These are phyloP conservation scores for Poronia punctata DNA, from an alignment of 495 filamentous ascomycete species.

Conservation along the genomic window DNA sequence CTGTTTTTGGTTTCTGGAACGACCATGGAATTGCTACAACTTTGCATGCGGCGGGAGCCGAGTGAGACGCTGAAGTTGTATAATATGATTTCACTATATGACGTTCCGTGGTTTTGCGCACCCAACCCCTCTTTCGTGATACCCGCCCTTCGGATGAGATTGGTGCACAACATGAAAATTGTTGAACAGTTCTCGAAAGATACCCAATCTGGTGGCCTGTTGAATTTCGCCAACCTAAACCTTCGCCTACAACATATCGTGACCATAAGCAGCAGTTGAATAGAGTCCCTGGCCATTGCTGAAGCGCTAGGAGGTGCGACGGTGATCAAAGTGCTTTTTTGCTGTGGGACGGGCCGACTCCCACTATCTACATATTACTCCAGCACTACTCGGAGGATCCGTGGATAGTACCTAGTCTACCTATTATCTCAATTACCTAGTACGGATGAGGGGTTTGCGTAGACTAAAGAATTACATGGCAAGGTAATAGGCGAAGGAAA, in stretches of 20 bases:
- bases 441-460: no score
- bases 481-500: no score
- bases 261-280: background rate
- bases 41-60: background rate
- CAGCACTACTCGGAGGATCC: no score
- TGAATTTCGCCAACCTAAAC: no score
- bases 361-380: constrained; percentile 4
- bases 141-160: constrained; percentile 19
- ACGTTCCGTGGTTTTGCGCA: constrained; percentile 4
- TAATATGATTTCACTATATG: constrained; percentile 10
- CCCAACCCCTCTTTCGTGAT: constrained; percentile 18
- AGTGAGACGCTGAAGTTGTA: constrained; percentile 6
- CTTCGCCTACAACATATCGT: no score
- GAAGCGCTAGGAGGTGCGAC: constrained; percentile 2
- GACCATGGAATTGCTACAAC: background rate
- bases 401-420: no score
- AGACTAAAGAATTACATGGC: no score
- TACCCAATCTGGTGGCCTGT: constrained; percentile 8
- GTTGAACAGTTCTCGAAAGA: constrained; percentile 13
- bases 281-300: constrained; percentile 1
- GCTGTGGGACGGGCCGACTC: constrained; percentile 3
- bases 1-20: background rate
- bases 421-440: constrained; percentile 2
- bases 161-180: constrained; percentile 12
- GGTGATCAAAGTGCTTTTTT: constrained; percentile 2